phyloP scores from a whole-genome alignment of 352 stramenopile species.

The Phytophthora litchii region DNA sequence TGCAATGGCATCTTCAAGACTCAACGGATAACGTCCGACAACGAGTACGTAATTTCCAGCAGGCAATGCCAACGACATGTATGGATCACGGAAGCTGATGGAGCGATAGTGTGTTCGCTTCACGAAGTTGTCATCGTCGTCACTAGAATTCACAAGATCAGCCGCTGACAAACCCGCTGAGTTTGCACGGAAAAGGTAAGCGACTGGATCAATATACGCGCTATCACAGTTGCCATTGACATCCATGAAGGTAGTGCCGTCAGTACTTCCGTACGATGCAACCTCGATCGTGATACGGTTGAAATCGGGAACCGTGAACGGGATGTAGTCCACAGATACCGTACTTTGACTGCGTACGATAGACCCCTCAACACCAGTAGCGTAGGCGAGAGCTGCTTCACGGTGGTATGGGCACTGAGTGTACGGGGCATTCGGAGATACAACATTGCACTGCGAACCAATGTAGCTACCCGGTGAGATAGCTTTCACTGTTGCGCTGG shows the following conservation, averaged over 20 bases:
- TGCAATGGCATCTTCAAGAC: constrained; percentile 56
- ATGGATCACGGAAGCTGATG: constrained; percentile 79
- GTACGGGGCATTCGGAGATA: constrained; percentile 43
- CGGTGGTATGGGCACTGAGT: constrained; percentile 57
- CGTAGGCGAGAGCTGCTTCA: constrained; percentile 43
- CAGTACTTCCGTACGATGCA: constrained; percentile 52
- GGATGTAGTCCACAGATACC: constrained; percentile 67
- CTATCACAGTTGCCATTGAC: constrained; percentile 70
- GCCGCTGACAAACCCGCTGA: constrained; percentile 32
- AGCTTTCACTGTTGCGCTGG: constrained; percentile 38
- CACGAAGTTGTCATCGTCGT: constrained; percentile 71
- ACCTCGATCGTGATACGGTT: constrained; percentile 66
- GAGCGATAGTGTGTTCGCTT: constrained; percentile 51
- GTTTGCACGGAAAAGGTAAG: constrained; percentile 62
- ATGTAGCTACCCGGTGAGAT: constrained; percentile 58
- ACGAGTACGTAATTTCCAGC: constrained; percentile 60
- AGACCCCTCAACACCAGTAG: constrained; percentile 51
- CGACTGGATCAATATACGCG: constrained; percentile 67
- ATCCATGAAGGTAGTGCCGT: constrained; percentile 50
- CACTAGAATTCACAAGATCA: constrained; percentile 56
- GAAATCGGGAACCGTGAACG: constrained; percentile 53
- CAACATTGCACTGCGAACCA: constrained; percentile 55
- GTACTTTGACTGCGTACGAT: constrained; percentile 47
- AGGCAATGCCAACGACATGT: constrained; percentile 61
- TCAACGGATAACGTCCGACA: constrained; percentile 72